Evolutionary conservation across 2,329 filamentous ascomycete species (phyloP), one percentile per base, ranked within the genome.

Genomic region (Diaporthe longicolla): DNA sequence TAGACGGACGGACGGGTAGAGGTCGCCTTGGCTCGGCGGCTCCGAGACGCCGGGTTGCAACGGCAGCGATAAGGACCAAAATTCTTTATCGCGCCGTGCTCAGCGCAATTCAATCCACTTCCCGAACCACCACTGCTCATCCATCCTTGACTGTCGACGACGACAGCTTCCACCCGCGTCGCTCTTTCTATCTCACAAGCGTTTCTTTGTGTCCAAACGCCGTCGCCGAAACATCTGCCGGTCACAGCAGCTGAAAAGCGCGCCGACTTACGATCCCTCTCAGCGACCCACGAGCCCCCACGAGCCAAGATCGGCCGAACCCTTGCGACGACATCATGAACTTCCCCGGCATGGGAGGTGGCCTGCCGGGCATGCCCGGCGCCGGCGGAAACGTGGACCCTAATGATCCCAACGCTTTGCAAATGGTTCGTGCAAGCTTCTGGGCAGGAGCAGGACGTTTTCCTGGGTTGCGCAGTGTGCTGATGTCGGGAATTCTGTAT

Each of bases 371-470:
- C 26, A 75, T 75, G 45, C 71, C 75, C 45, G 66, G 68, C 48
- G 76, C 75, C 76, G 73, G 79, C 78, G 59, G 59, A 29, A 80
- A 82, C 81, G 76, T 75, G 52, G 78, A 82, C 61, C 81, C 83
- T 11, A 86, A 87, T 72, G 89, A 90, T 73, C 86, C 89, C 29
- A 86, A 85, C 68, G 70, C 70, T 15, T 82, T 89, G 77, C 89
- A 89, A 76, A 79, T 75, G 80, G 81, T 81, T 66, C 54, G 78
- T 77, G 24, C 17, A 52, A 43, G 9, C 21, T 58, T 4, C 43
- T 43, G 15, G 8, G 10, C 10, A n/a, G 32, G 19, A 9, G 24
- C 54, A 35, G 26, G 26, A 21, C 8, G 24, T 4, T 37, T 37
- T 10, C 35, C 40, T 19, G 3, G 59, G 40, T 43, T 26, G 59